phyloP scores from a whole-genome alignment of 1,284 basidiomycete species.

The Ustilago nuda region DNA sequence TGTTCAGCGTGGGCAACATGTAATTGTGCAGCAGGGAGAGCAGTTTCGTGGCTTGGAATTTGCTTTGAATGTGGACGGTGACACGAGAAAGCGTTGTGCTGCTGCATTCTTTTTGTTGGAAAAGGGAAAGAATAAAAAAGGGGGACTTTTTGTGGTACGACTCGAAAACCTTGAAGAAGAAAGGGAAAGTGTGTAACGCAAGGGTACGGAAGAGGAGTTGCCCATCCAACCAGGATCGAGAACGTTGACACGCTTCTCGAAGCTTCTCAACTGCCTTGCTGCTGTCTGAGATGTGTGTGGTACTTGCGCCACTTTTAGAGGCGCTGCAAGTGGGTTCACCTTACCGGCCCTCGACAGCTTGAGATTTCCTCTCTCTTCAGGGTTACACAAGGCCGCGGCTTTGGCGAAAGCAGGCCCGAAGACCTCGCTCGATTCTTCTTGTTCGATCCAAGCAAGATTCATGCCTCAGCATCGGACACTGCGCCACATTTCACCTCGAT shows the following conservation, averaged over 20 bases:
- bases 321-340: constrained; percentile 2
- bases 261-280: not conserved
- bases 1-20: not conserved
- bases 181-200: not conserved
- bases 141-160: no score
- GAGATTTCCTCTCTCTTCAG: not conserved
- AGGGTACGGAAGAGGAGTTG: not conserved
- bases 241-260: not conserved
- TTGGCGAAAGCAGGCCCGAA: not conserved
- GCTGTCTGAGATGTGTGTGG: not conserved
- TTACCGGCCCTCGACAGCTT: not conserved
- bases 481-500: not conserved
- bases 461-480: constrained; percentile 8
- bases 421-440: not conserved
- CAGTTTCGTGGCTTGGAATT: constrained; percentile 9
- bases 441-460: not conserved
- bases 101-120: constrained; percentile 1
- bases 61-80: not conserved
- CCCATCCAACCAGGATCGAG: constrained; percentile 15
- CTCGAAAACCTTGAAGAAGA: constrained; percentile 7
- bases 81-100: not conserved
- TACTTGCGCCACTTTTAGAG: constrained; percentile 12
- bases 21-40: not conserved
- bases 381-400: constrained; percentile 3
- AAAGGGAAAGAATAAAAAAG: no score